Percentiles rank a stretch among this genome's conserved stretches.
Evolutionary conservation across 2,329 filamentous ascomycete genomes (phyloP).

Genomic region (Aspergillus tamarii): DNA sequence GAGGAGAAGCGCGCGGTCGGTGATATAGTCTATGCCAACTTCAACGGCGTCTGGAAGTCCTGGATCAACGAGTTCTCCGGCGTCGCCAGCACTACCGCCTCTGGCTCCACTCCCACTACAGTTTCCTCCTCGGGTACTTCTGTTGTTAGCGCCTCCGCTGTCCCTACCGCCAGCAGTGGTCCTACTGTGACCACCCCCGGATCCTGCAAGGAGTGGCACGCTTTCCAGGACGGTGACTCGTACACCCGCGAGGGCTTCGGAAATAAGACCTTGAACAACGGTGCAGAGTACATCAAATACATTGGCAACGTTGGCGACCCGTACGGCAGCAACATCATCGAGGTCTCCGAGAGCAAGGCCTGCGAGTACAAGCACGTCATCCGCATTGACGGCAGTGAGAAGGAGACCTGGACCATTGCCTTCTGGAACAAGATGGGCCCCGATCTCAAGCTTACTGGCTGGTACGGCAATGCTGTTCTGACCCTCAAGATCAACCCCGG

Average conservation of each 20-base stretch:
- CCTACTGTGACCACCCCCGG: conserved; percentile 11
- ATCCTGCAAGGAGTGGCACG: conserved; percentile 28
- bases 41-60: conserved; percentile 15
- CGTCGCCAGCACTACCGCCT: conserved; percentile 18
- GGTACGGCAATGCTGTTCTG: conserved; percentile 38
- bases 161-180: conserved; percentile 18
- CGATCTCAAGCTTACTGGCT: conserved; percentile 36
- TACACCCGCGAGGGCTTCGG: conserved; percentile 39
- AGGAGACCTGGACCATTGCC: conserved; percentile 38
- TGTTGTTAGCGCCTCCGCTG: conserved; percentile 14
- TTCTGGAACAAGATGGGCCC: conserved; percentile 48
- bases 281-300: conserved; percentile 29
- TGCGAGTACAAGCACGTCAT: conserved; percentile 42
- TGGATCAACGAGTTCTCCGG: conserved; percentile 43
- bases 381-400: conserved; percentile 35
- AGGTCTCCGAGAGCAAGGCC: conserved; percentile 36
- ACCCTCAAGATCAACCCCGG: conserved; percentile 34
- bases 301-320: conserved; percentile 41
- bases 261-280: conserved; percentile 21
- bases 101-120: conserved; percentile 13
- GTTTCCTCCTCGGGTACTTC: conserved; percentile 18
- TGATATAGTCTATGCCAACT: conserved; percentile 23
- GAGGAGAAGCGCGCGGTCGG: conserved; percentile 38
- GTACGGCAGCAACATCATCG: conserved; percentile 46
- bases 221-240: conserved; percentile 22